phyloP scores from a whole-genome alignment of 179 eudicot genomes.

The Drosera spatulata region DNA sequence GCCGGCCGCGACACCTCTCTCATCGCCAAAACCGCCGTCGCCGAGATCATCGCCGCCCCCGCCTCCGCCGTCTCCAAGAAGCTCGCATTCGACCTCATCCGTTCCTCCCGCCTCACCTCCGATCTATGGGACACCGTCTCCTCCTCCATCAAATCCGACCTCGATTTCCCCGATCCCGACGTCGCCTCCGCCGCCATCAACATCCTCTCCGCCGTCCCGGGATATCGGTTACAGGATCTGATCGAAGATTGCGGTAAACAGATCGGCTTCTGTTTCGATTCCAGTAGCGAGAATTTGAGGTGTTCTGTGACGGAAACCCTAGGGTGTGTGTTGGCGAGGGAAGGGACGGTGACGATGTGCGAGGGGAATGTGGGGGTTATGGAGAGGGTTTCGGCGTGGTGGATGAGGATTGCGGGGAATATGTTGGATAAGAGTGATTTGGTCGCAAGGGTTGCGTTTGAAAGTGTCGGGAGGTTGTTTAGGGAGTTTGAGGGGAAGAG shows the following conservation, averaged over 20 bases:
- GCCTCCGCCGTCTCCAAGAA: conserved; percentile 89
- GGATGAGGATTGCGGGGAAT: conserved; percentile 66
- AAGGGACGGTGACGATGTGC: conserved; percentile 78
- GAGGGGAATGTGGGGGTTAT: conserved; percentile 70
- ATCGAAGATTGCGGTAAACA: conserved; percentile 43
- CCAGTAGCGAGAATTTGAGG: conserved; percentile 48
- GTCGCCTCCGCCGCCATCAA: conserved; percentile 84
- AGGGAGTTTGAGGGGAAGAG: conserved; percentile 86
- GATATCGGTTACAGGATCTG: conserved; percentile 51
- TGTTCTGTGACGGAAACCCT: conserved; percentile 81
- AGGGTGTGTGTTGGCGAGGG: conserved; percentile 77
- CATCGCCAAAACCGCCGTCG: conserved; percentile 82
- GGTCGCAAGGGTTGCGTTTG: conserved; percentile 81
- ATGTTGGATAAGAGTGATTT: conserved; percentile 68
- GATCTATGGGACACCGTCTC: conserved; percentile 74
- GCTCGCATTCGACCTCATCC: conserved; percentile 86
- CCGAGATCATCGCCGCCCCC: conserved; percentile 83
- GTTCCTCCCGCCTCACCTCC: conserved; percentile 81
- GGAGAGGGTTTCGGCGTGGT: conserved; percentile 73
- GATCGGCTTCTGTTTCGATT: conserved; percentile 64
- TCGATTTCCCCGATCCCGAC: conserved; percentile 90
- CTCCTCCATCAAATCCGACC: conserved; percentile 55
- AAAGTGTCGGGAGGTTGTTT: conserved; percentile 73
- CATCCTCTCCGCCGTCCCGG: conserved; percentile 79
- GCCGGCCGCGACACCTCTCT: conserved; percentile 89